Percentiles rank a stretch among this genome's conserved stretches.
These are phyloP conservation scores for Acer saccharum DNA, from an alignment of 345 rosid species.

Conservation along the genomic window DNA sequence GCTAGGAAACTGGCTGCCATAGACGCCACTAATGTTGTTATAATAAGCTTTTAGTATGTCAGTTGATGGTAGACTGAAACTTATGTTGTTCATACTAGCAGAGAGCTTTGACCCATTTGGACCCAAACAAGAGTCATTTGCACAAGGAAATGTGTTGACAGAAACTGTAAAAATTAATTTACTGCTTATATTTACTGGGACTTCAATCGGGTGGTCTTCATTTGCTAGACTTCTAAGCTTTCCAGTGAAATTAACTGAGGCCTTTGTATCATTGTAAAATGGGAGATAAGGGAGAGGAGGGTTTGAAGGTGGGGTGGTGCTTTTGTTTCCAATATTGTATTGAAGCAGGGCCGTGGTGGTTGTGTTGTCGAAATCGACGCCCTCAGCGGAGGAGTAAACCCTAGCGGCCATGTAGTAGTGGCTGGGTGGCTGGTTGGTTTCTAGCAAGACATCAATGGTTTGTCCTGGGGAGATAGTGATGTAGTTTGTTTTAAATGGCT, in stretches of 20 bases:
- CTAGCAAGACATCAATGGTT: constrained; percentile 51
- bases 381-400: constrained; percentile 31
- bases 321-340: constrained; percentile 30
- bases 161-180: constrained; percentile 43
- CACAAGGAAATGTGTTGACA: constrained; percentile 42
- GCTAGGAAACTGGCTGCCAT: constrained; percentile 26
- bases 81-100: constrained; percentile 52
- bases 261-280: constrained; percentile 34
- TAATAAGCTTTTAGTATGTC: constrained; percentile 51
- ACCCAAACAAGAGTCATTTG: constrained; percentile 27
- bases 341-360: constrained; percentile 47
- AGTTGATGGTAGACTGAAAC: constrained; percentile 30
- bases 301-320: constrained; percentile 3
- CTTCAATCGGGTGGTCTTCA: constrained; percentile 26
- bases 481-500: constrained; percentile 37
- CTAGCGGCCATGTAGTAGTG: constrained; percentile 63
- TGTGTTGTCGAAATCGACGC: constrained; percentile 29
- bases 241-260: constrained; percentile 34
- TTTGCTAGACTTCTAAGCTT: constrained; percentile 26
- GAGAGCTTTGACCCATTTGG: constrained; percentile 26
- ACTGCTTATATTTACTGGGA: constrained; percentile 41
- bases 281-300: constrained; percentile 44
- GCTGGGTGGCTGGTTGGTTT: constrained; percentile 39
- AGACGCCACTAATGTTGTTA: constrained; percentile 19
- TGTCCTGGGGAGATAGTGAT: constrained; percentile 64